phyloP scores from a whole-genome alignment of 78 protist species.

The Neovahlkampfia damariscottae region DNA sequence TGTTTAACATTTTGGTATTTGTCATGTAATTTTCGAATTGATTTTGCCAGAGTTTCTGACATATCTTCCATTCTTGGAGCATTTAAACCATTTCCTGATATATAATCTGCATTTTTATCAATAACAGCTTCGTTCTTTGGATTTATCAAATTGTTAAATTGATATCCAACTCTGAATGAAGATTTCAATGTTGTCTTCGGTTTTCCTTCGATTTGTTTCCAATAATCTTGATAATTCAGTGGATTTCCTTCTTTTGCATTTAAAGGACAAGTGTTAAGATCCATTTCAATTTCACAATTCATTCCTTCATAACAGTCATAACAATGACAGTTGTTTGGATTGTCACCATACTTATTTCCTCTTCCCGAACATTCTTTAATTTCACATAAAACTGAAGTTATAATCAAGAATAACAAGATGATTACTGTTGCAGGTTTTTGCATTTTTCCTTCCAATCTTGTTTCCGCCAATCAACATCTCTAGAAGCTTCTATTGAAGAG shows the following conservation, averaged over 20 bases:
- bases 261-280: neutral
- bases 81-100: neutral
- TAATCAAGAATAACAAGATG: too few species aligned
- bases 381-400: too few species aligned
- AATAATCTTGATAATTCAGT: neutral
- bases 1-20: neutral
- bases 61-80: neutral
- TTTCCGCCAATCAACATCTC: too few species aligned
- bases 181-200: neutral
- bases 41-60: neutral
- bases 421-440: too few species aligned
- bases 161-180: neutral
- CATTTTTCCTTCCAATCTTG: too few species aligned
- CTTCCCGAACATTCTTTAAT: neutral
- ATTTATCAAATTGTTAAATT: neutral
- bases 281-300: neutral
- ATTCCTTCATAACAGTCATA: neutral
- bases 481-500: too few species aligned
- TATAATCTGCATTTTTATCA: neutral
- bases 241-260: slow-evolving; percentile 1
- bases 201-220: neutral
- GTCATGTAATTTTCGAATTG: slow-evolving; percentile 5
- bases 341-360: neutral
- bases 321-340: neutral
- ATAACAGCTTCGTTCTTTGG: neutral